These are phyloP conservation scores for Aspergillus flavus DNA, from an alignment of 2,329 filamentous ascomycete genomes.

Conservation along the genomic window DNA sequence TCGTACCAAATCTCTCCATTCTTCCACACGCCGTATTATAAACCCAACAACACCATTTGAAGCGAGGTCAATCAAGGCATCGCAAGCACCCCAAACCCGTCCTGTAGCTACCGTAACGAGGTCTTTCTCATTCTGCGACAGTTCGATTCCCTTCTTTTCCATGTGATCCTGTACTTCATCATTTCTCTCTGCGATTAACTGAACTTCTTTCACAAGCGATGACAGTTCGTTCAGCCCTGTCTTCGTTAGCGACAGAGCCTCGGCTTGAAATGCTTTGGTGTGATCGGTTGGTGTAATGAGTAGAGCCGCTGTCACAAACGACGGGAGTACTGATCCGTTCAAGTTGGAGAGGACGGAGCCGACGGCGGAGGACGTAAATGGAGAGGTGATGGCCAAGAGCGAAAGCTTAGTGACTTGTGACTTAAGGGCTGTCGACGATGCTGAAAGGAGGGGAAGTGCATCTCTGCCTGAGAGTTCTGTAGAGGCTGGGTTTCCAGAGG, in stretches of 20 bases:
- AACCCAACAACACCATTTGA: slow-evolving; percentile 70
- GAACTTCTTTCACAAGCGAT: slow-evolving; percentile 62
- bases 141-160: slow-evolving; percentile 29
- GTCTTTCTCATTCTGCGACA: slow-evolving; percentile 44
- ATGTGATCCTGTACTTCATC: slow-evolving; percentile 42
- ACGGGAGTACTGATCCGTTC: slow-evolving; percentile 72
- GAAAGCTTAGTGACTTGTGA: slow-evolving; percentile 87
- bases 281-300: slow-evolving; percentile 64
- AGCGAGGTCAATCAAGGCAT: slow-evolving; percentile 67
- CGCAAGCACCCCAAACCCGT: slow-evolving; percentile 81
- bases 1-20: slow-evolving; percentile 73
- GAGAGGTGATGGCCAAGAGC: slow-evolving; percentile 80
- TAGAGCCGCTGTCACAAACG: slow-evolving; percentile 70
- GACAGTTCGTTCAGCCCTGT: slow-evolving; percentile 65
- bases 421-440: slow-evolving; percentile 72
- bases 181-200: slow-evolving; percentile 48
- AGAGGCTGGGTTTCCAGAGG: slow-evolving; percentile 16
- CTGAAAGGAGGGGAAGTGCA: slow-evolving; percentile 68
- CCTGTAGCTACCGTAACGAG: slow-evolving; percentile 70
- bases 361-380: slow-evolving; percentile 80
- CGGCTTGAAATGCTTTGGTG: slow-evolving; percentile 64
- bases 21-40: slow-evolving; percentile 70
- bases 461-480: slow-evolving; percentile 30
- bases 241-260: slow-evolving; percentile 63
- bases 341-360: slow-evolving; percentile 71